Evolutionary conservation across 495 filamentous ascomycete species (phyloP), one percentile per base, ranked within the genome.

Genomic region (Penicillium robsamsonii): DNA sequence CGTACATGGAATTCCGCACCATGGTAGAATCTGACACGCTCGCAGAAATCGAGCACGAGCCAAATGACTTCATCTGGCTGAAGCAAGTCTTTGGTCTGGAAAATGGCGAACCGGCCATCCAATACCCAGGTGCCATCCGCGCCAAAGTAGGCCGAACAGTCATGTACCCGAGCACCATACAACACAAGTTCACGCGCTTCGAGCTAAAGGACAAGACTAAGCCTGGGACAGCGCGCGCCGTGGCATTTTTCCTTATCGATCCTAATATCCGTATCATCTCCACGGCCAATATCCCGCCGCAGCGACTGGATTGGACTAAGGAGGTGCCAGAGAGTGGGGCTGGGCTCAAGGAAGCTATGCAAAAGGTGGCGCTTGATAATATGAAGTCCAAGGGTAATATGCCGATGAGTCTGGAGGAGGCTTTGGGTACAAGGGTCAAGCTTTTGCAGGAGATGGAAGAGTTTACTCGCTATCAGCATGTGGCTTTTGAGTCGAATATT

Each of bases 251-350:
- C 61, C 71, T 87, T 5, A 69, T 86, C 13, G 81, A 86, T 59
- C 84, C 84, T 0, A 67, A 76, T 29, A 66, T 74, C 17, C 74
- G 82, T 8, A 74, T 84, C 46, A 75, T 84, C 33, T 79, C 74
- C 2, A 84, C 84, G 0, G 75, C 76, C 0, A 79, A 81, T 54
- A 76, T 87, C 0, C 82, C 84, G 4, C 81, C 82, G 0, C 83
- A 81, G 57, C 60, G 71, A 13, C 17, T 69, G 3, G 71, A 76
- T 55, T 78, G 75, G 75, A 70, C 65, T 15, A 50, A 59, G 11
- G 62, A 66, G 46, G 43, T 60, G 0, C 27, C 56, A 2, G 55
- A 64, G 0, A 45, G 64, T 4, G 53, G 50, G 0, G 40, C 52
- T 6, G 40, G 64, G 2, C 24, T 61, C 22, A 46, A 56, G 12